Conservation (phyloP, 2,329 filamentous ascomycete genomes). For the Thelonectria rubi region DNA sequence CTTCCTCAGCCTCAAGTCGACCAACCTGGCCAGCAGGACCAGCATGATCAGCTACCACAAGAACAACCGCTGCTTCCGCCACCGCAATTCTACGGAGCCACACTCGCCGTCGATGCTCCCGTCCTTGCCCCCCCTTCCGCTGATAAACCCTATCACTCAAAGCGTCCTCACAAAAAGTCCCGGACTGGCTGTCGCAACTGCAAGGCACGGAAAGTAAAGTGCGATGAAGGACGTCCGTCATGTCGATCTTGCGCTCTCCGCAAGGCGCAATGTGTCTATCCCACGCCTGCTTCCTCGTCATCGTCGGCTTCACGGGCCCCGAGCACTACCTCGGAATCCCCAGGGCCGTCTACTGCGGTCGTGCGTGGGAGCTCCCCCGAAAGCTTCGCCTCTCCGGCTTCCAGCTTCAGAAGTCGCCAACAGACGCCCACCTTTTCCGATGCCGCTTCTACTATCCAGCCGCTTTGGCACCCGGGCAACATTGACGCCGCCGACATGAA, state of each 20-base stretch:
- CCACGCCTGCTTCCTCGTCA: constrained; percentile 31
- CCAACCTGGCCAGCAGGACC: neutral
- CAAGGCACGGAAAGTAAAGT: constrained; percentile 65
- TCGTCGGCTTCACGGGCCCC: constrained; percentile 13
- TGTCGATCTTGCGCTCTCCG: constrained; percentile 61
- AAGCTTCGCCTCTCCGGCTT: constrained; percentile 1
- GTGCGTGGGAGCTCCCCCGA: constrained; percentile 6
- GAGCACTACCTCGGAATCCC: constrained; percentile 3
- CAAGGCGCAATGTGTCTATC: constrained; percentile 59
- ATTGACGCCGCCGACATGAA: constrained; percentile 59
- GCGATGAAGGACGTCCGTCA: constrained; percentile 59
- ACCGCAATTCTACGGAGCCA: neutral
- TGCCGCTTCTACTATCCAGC: constrained; percentile 32
- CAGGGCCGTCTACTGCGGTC: constrained; percentile 8
- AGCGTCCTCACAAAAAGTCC: constrained; percentile 65
- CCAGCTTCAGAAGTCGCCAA: neutral
- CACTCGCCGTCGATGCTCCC: neutral
- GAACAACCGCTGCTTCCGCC: neutral
- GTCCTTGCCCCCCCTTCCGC: neutral
- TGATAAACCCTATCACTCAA: constrained; percentile 48
- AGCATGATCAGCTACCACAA: neutral
- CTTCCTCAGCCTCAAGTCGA: neutral
- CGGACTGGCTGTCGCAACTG: constrained; percentile 63
- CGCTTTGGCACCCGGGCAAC: constrained; percentile 45
- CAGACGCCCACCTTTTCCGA: constrained; percentile 17